Evolutionary conservation across 257 asterid genomes (phyloP), one percentile per base, ranked within the genome.

Genomic region (Dorcoceras hygrometricum): DNA sequence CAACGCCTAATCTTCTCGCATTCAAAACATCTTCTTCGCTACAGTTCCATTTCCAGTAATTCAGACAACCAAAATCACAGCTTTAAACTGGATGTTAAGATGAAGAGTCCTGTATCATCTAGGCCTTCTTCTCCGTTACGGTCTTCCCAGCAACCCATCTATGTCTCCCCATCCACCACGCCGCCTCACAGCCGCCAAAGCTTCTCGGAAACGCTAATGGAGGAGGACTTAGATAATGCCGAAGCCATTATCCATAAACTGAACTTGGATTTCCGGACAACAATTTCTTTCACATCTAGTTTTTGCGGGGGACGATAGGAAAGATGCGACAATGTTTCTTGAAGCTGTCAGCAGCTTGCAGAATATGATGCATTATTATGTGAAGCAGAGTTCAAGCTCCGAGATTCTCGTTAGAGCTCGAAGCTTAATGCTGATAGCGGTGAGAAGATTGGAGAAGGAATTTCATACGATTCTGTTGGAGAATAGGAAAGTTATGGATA

Each of bases 381-480:
- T 80, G 9, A 83, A 68, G 50, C 75, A 67, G 9, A 31, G 67
- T 25, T 75, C 96, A 0, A 51, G 57, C 66, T 78, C 91, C 0
- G 80, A 74, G 5, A 66, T 66, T 1, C 84, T 91, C 34, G 25
- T 83, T 59, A 75, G 90, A 56, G 80, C 89, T 57, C 96, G 89
- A 73, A 72, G 61, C 27, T 55, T 89, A 71, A 91, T 91, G 98
- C 84, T 74, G 22, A 75, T 81, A 20, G 96, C 95, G 0, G 82
- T 85, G 83, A 89, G 73, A 22, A 72, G 89, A 27, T 51, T 89
- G 43, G 91, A 91, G 73, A 85, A 82, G 74, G 96, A 91, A 60
- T 89, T 91, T 65, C 68, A 76, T 57, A 54, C 76, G 0, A 79
- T 78, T 25, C 65, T 91, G 50, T 82, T 86, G 0, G 74, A 77